Evolutionary conservation across 1,284 basidiomycete genomes (phyloP).

Genomic region (Sporisorium exsertum): DNA sequence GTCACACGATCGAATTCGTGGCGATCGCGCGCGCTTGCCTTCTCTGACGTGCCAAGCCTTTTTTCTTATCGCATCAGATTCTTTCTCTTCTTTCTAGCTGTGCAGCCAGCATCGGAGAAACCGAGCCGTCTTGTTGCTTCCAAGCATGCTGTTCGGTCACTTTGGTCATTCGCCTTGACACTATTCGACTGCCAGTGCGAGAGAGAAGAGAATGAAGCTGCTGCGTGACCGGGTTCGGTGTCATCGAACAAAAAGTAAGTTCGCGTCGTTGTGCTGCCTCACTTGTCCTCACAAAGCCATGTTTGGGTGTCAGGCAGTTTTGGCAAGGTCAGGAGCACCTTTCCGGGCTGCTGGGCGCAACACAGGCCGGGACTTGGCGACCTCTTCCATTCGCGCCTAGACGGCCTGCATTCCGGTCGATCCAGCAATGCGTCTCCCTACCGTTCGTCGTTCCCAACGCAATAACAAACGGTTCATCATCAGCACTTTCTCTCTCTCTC

Average conservation of each 20-base stretch:
- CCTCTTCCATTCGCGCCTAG: too few species aligned
- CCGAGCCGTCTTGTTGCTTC: too few species aligned
- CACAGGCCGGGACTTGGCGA: not conserved
- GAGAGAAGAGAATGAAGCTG: too few species aligned
- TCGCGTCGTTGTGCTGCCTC: not conserved
- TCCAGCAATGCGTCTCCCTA: not conserved
- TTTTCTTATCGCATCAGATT: conserved; percentile 15
- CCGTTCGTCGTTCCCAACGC: not conserved
- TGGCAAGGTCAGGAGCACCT: too few species aligned
- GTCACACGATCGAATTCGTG: not conserved
- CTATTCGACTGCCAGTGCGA: too few species aligned
- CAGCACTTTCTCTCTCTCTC: not conserved
- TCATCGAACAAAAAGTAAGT: not conserved
- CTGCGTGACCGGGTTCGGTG: not conserved
- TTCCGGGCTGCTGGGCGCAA: not conserved
- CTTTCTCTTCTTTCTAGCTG: not conserved
- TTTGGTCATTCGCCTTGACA: too few species aligned
- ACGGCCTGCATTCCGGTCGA: not conserved
- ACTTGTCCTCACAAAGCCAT: not conserved
- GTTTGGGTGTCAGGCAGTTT: not conserved
- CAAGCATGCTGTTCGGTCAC: too few species aligned
- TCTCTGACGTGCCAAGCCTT: conserved; percentile 28
- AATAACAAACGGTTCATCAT: not conserved
- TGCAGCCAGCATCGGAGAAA: too few species aligned
- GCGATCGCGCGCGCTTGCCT: conserved; percentile 13